These are phyloP conservation scores for Misopates orontium DNA, from an alignment of 257 asterid species.

Conservation along the genomic window DNA sequence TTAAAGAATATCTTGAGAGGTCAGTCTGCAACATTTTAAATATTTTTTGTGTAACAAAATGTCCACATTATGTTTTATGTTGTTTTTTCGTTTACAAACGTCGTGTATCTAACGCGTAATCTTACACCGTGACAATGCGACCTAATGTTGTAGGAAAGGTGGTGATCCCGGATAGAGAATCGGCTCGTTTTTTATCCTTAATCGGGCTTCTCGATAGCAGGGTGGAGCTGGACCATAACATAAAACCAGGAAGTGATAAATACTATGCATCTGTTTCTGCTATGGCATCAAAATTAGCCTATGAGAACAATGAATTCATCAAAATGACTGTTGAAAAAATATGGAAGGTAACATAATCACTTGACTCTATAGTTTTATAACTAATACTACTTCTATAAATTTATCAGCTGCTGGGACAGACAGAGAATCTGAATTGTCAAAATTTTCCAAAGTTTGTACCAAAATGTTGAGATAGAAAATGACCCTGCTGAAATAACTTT, in stretches of 20 bases:
- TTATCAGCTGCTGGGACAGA: too few relatives aligned
- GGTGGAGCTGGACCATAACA: slow-evolving; percentile 52
- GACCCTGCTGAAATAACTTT: too few relatives aligned
- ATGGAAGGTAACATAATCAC: slow-evolving; percentile 50
- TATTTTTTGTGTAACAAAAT: not conserved
- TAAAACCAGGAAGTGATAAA: slow-evolving; percentile 40
- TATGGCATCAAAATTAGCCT: slow-evolving; percentile 70
- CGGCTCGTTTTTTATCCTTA: slow-evolving; percentile 37
- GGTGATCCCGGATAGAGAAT: slow-evolving; percentile 36
- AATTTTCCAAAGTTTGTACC: not conserved
- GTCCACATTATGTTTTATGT: not conserved
- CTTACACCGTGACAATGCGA: not conserved
- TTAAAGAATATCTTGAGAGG: slow-evolving; percentile 37
- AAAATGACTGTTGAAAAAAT: slow-evolving; percentile 40
- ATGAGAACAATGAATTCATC: slow-evolving; percentile 55
- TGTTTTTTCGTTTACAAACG: not conserved
- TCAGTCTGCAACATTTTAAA: not conserved
- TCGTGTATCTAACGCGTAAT: not conserved
- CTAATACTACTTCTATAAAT: not conserved
- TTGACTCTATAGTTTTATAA: not conserved
- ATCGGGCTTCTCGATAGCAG: slow-evolving; percentile 56
- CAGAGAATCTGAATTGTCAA: not conserved
- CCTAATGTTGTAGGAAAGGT: slow-evolving; percentile 39
- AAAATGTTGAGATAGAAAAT: not conserved
- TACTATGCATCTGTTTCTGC: slow-evolving; percentile 49